phyloP scores from a whole-genome alignment of 2,329 filamentous ascomycete species.

The Alternaria atra region DNA sequence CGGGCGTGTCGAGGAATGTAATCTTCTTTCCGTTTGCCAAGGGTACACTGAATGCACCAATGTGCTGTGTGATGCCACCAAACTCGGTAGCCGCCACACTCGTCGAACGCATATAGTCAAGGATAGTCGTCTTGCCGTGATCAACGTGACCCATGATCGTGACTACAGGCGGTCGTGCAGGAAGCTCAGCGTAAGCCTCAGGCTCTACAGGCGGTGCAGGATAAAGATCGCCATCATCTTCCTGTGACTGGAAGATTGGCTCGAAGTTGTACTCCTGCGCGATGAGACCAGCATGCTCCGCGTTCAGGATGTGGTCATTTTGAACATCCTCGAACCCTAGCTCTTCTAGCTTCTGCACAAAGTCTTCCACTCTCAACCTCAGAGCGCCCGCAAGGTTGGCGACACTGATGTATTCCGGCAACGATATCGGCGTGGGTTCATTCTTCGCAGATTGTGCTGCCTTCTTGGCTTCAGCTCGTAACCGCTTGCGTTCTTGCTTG shows the following conservation, averaged over 20 bases:
- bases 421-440: slow-evolving; percentile 64
- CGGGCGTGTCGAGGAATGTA: slow-evolving; percentile 96
- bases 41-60: slow-evolving; percentile 92
- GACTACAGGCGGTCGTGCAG: slow-evolving; percentile 85
- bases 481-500: slow-evolving; percentile 44
- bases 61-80: slow-evolving; percentile 97
- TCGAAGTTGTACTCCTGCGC: slow-evolving; percentile 94
- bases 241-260: slow-evolving; percentile 72
- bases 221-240: slow-evolving; percentile 75
- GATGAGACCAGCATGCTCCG: slow-evolving; percentile 88
- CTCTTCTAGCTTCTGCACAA: slow-evolving; percentile 78
- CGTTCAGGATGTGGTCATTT: slow-evolving; percentile 84
- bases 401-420: slow-evolving; percentile 94
- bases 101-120: slow-evolving; percentile 92
- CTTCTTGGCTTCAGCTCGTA: slow-evolving; percentile 47
- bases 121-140: slow-evolving; percentile 95
- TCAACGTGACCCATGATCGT: slow-evolving; percentile 99
- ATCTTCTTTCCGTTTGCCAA: slow-evolving; percentile 86
- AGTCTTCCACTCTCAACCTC: slow-evolving; percentile 73
- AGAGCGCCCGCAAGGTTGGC: slow-evolving; percentile 79
- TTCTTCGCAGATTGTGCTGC: slow-evolving; percentile 40
- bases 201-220: slow-evolving; percentile 61
- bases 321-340: slow-evolving; percentile 92
- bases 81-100: slow-evolving; percentile 92
- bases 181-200: slow-evolving; percentile 72